Conservation (phyloP, 169 alveolate genomes). For the Babesia sp. region DNA sequence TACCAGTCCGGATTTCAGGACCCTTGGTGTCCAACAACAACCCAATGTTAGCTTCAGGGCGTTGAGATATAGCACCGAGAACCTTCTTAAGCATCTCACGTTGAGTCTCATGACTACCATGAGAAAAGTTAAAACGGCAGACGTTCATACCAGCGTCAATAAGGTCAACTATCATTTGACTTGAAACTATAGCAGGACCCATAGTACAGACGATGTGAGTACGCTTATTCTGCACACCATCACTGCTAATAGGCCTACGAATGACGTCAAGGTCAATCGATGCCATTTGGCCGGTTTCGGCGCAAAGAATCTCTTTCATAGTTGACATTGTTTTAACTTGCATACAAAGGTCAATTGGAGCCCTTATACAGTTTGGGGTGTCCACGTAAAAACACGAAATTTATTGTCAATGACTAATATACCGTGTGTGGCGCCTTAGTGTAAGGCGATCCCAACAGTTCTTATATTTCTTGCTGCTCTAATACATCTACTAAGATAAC, state of each 20-base stretch:
- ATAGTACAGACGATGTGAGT: conserved; percentile 97
- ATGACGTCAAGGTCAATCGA: conserved; percentile 38
- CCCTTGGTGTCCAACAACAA: conserved; percentile 99
- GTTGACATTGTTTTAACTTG: conserved; percentile 26
- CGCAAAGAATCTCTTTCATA: conserved; percentile 1
- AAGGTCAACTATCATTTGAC: conserved; percentile 89
- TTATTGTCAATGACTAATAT: neutral
- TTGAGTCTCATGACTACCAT: conserved; percentile 95
- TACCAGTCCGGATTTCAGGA: conserved; percentile 98
- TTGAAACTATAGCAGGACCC: conserved; percentile 95
- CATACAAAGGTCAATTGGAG: too few species aligned
- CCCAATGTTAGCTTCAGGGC: conserved; percentile 91
- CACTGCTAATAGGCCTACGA: conserved; percentile 7
- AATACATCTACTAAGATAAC: too few species aligned
- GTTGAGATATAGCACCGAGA: conserved; percentile 89
- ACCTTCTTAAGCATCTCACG: conserved; percentile 84
- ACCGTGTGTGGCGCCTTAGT: neutral
- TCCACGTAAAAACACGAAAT: too few species aligned
- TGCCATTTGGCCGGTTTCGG: conserved; percentile 26
- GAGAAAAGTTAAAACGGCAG: conserved; percentile 97
- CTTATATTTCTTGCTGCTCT: neutral
- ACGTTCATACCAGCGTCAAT: conserved; percentile 86
- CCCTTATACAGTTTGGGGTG: too few species aligned
- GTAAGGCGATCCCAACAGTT: neutral
- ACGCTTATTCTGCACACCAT: conserved; percentile 71